These are phyloP conservation scores for Raphanus sativus DNA, from an alignment of 345 rosid genomes.

Conservation along the genomic window DNA sequence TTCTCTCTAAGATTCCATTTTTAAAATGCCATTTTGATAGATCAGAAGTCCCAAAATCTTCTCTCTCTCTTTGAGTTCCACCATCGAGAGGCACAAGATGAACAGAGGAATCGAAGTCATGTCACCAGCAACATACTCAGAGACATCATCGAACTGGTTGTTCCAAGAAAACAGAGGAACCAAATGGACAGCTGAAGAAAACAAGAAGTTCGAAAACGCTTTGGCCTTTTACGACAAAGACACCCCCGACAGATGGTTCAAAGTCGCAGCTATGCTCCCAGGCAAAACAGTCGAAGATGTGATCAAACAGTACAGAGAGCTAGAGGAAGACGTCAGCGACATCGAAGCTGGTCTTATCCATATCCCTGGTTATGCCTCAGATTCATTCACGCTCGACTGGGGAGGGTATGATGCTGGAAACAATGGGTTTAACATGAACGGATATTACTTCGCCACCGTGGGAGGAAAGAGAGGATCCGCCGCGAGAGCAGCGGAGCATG, in stretches of 20 bases:
- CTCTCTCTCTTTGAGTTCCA: constrained; percentile 48
- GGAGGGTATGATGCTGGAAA: constrained; percentile 36
- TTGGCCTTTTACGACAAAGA: constrained; percentile 79
- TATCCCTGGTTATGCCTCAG: constrained; percentile 64
- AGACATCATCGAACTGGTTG: constrained; percentile 64
- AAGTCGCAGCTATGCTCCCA: constrained; percentile 87
- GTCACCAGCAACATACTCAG: constrained; percentile 50
- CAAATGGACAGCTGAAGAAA: constrained; percentile 88
- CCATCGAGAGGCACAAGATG: constrained; percentile 38
- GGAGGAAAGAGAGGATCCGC: constrained; percentile 69
- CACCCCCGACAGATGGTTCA: constrained; percentile 86
- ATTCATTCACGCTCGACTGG: constrained; percentile 89
- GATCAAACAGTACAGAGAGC: constrained; percentile 81
- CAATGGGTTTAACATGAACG: constrained; percentile 48
- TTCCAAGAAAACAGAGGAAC: constrained; percentile 41
- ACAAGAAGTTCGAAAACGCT: constrained; percentile 92
- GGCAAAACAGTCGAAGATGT: constrained; percentile 91
- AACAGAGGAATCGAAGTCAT: constrained; percentile 61
- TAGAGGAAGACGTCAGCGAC: constrained; percentile 90
- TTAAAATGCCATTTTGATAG: constrained; percentile 38
- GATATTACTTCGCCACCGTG: constrained; percentile 54
- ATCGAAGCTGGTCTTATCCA: constrained; percentile 94
- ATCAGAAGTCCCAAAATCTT: neutral
- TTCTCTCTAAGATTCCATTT: constrained; percentile 51
- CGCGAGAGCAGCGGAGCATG: constrained; percentile 67